Percentiles rank a stretch among this genome's conserved stretches.
These are phyloP conservation scores for Penicillium canariense DNA, from an alignment of 495 filamentous ascomycete species.

Conservation along the genomic window DNA sequence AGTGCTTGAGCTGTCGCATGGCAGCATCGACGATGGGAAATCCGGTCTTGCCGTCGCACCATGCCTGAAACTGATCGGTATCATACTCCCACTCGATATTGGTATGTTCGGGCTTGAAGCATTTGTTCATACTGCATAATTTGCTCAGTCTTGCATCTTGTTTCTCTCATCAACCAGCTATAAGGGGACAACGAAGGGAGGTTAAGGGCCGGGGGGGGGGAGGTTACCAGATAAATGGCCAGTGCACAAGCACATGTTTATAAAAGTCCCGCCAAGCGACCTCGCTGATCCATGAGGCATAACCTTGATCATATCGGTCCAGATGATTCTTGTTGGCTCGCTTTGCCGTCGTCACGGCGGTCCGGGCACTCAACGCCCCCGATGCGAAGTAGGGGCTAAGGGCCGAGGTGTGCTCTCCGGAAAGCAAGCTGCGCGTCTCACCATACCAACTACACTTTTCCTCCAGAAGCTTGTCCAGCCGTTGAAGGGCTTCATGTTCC, in stretches of 20 bases:
- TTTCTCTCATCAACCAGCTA: neutral
- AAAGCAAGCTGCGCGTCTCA: conserved; percentile 59
- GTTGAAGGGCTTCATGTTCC: conserved; percentile 67
- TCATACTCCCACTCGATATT: conserved; percentile 83
- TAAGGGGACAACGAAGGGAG: too few species aligned
- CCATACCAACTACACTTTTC: conserved; percentile 62
- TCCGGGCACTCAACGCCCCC: conserved; percentile 76
- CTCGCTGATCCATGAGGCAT: conserved; percentile 78
- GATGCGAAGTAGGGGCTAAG: conserved; percentile 78
- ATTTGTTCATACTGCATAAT: conserved; percentile 78
- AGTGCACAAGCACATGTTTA: conserved; percentile 79
- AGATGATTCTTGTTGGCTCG: conserved; percentile 68
- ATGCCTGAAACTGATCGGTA: conserved; percentile 61
- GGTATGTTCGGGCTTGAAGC: conserved; percentile 84
- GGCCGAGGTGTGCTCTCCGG: conserved; percentile 61
- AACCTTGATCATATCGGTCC: conserved; percentile 65
- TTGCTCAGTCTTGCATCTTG: neutral
- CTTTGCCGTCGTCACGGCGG: conserved; percentile 64
- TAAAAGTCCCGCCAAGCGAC: conserved; percentile 94
- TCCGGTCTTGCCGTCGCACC: conserved; percentile 76
- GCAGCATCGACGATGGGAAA: conserved; percentile 89
- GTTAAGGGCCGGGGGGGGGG: too few species aligned
- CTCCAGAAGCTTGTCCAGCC: conserved; percentile 68
- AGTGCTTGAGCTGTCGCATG: conserved; percentile 75
- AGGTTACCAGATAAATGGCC: conserved; percentile 90